Percentiles rank a stretch among this genome's conserved stretches.
phyloP scores from a whole-genome alignment of 2,329 filamentous ascomycete species.

The Penicillium crustosum region DNA sequence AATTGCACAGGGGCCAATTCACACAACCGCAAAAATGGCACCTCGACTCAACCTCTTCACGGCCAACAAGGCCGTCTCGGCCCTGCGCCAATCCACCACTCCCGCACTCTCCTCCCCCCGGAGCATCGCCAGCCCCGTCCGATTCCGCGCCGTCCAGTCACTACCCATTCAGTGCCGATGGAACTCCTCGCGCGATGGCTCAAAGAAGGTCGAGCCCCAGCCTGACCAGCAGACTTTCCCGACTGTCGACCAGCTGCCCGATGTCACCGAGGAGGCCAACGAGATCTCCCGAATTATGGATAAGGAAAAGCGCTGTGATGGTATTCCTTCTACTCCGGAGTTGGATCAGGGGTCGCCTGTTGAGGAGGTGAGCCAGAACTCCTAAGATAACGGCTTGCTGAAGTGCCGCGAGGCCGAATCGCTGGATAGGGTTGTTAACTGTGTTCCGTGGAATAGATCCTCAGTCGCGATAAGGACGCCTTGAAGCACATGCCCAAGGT shows the following conservation, averaged over 20 bases:
- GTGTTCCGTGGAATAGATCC: constrained; percentile 49
- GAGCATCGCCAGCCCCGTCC: constrained; percentile 26
- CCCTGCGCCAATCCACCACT: constrained; percentile 33
- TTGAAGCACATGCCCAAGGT: constrained; percentile 65
- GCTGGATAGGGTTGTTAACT: neutral
- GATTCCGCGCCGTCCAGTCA: constrained; percentile 19
- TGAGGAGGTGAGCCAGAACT: constrained; percentile 55
- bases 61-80: constrained; percentile 33
- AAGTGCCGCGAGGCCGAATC: no score
- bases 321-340: constrained; percentile 55
- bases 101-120: constrained; percentile 23
- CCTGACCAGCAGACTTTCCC: constrained; percentile 42
- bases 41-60: constrained; percentile 54
- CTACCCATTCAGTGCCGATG: constrained; percentile 29
- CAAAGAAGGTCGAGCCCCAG: constrained; percentile 27
- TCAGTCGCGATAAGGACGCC: constrained; percentile 62
- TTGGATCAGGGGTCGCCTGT: constrained; percentile 65
- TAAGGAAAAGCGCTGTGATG: constrained; percentile 38
- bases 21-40: constrained; percentile 48
- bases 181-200: constrained; percentile 37
- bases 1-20: constrained; percentile 9
- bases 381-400: neutral
- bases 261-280: constrained; percentile 66
- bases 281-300: constrained; percentile 60
- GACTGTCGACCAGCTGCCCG: constrained; percentile 55